Base-by-base conservation (phyloP, 2,329 filamentous ascomycete genomes). In the Fusarium nelsonii region DNA sequence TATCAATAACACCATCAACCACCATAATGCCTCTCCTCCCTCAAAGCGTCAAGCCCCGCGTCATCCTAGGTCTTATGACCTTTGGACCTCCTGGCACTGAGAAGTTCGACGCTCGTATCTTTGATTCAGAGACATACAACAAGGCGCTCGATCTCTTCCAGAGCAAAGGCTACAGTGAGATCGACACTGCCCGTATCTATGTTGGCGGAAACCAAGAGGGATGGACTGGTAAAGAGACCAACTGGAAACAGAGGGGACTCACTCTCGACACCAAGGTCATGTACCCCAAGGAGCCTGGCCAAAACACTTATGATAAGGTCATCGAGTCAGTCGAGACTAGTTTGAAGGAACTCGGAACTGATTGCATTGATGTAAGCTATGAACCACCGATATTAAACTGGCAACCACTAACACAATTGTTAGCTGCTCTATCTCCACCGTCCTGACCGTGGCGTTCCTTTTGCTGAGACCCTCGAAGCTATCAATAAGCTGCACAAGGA, bases 1-100 rank as follows among this genome's bases (percentile, higher is more conserved):
- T n/a, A 14, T 26, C 20, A 58, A 44, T 23, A 37, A 43, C 30
- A 57, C 15, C 26, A 61, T 28, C 12, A 15, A 49, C 26, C 37
- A 16, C 16, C 75, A 81, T 69, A 32, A 86, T 86, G 84, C 82
- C 84, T 75, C 82, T 85, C 64, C 71, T 84, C 69, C 77, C 75
- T 15, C 78, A 79, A 48, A 77, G 76, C 34, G 74, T 77, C 57
- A 91, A 88, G 71, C 85, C 90, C 68, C 87, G 91, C 68, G 84
- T 93, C 74, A 93, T 97, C 83, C 88, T 97, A 39, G 93, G 93
- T 69, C 85, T 94, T 56, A 96, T 97, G 93, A 94, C 91, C 76
- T 94, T 93, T 82, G 92, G 91, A 32, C 88, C 92, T n/a, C 66
- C 66, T n/a, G 66, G 66, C 4, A 86, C 88, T 59, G 84, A 85